Percentiles rank a stretch among this genome's conserved stretches.
Evolutionary conservation across 2,329 filamentous ascomycete genomes (phyloP).

Genomic region (Xylariaceae sp.): DNA sequence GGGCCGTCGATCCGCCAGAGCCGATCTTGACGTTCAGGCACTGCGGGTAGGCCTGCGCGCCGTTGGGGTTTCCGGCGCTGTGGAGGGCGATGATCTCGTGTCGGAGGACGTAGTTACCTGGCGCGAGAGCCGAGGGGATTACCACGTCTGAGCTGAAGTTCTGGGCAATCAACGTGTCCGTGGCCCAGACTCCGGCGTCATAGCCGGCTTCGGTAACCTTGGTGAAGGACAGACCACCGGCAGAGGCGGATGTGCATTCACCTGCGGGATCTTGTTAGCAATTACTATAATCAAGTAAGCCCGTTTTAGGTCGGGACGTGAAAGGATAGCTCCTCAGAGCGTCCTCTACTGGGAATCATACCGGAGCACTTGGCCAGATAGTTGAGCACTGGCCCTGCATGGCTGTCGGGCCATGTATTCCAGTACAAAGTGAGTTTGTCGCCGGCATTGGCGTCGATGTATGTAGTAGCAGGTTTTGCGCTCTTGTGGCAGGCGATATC

Average conservation of each 20-base stretch:
- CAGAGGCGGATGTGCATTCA: conserved; percentile 30
- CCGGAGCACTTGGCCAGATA: conserved; percentile 35
- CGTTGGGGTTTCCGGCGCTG: conserved; percentile 37
- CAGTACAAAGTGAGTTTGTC: conserved; percentile 33
- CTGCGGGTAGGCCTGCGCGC: conserved; percentile 48
- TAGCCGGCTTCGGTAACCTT: conserved; percentile 29
- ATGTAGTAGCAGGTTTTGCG: conserved; percentile 35
- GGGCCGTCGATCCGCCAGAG: conserved; percentile 43
- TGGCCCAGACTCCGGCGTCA: conserved; percentile 34
- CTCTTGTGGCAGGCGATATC: conserved; percentile 47
- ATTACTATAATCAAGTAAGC: neutral
- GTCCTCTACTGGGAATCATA: conserved; percentile 7
- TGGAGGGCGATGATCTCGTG: conserved; percentile 50
- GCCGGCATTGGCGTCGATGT: conserved; percentile 27
- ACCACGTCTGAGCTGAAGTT: conserved; percentile 44
- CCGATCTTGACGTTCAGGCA: conserved; percentile 55
- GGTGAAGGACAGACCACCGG: conserved; percentile 29
- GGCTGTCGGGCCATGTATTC: conserved; percentile 35
- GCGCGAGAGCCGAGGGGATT: conserved; percentile 39
- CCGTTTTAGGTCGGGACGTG: neutral
- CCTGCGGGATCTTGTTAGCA: conserved; percentile 19
- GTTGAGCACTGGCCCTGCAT: conserved; percentile 36
- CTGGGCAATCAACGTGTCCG: conserved; percentile 42
- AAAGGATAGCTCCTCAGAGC: neutral
- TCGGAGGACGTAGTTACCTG: conserved; percentile 48